A percentile compares a stretch with the other conserved stretches of the same genome.
These are phyloP conservation scores for Cyanidium caldarium DNA, from an alignment of 23 red algal species.

Conservation along the genomic window DNA sequence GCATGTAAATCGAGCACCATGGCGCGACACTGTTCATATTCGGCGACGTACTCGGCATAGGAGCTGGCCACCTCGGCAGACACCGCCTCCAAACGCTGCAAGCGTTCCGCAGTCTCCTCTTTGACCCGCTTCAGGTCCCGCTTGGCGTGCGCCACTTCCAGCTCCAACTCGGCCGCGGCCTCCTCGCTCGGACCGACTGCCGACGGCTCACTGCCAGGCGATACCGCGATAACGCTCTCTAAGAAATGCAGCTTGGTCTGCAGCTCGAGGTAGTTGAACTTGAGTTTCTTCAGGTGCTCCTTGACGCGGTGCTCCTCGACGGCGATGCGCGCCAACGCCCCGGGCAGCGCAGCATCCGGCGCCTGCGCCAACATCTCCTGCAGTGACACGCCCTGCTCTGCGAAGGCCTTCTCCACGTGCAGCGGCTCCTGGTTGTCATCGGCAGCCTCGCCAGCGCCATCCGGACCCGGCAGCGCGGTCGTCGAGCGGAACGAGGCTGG, in stretches of 20 bases:
- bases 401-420: too few relatives aligned
- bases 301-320: not conserved
- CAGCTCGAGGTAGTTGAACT: conserved; percentile 7
- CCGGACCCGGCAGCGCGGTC: not conserved
- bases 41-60: not conserved
- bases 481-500: not conserved
- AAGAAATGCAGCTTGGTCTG: not conserved
- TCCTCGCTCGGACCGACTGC: not conserved
- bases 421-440: not conserved
- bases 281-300: not conserved
- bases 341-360: too few relatives aligned
- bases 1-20: not conserved
- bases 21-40: not conserved
- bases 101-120: not conserved
- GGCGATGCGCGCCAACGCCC: not conserved
- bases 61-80: not conserved
- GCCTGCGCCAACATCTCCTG: too few relatives aligned
- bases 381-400: too few relatives aligned
- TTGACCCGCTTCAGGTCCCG: not conserved
- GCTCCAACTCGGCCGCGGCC: not conserved
- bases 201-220: not conserved
- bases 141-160: not conserved
- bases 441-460: not conserved
- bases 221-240: not conserved
- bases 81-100: not conserved